Conservation (phyloP, 176 grass and related monocot species). For the Neostapfia colusana region DNA sequence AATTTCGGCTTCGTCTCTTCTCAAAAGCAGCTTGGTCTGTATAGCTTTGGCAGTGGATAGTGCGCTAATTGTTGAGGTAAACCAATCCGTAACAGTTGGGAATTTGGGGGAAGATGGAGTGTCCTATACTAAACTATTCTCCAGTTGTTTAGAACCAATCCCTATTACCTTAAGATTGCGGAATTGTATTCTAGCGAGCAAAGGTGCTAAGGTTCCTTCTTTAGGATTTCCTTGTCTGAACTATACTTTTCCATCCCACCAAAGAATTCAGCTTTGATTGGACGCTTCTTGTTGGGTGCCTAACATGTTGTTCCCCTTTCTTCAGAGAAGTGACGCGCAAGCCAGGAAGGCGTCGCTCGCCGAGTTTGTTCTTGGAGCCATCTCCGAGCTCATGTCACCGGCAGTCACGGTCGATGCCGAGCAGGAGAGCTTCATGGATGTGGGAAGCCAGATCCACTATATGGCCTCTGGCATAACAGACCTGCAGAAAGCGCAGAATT, state of each 20-base stretch:
- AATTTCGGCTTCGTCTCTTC: too few relatives aligned
- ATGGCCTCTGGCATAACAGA: slow-evolving; percentile 29
- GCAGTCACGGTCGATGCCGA: slow-evolving; percentile 29
- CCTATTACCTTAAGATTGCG: slow-evolving; percentile 19
- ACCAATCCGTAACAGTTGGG: background rate
- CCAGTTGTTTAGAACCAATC: slow-evolving; percentile 14
- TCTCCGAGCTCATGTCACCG: slow-evolving; percentile 61
- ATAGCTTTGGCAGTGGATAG: too few relatives aligned
- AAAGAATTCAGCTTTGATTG: background rate
- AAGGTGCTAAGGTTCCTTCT: slow-evolving; percentile 31
- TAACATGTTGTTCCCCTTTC: slow-evolving; percentile 1
- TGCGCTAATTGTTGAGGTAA: slow-evolving; percentile 7
- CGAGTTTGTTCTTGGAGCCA: slow-evolving; percentile 43
- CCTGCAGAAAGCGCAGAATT: slow-evolving; percentile 37
- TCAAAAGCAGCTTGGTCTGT: too few relatives aligned
- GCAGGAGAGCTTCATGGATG: slow-evolving; percentile 59
- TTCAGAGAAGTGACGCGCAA: slow-evolving; percentile 50
- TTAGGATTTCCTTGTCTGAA: slow-evolving; percentile 34
- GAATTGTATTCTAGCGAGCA: slow-evolving; percentile 37
- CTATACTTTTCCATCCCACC: slow-evolving; percentile 17
- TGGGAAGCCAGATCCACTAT: slow-evolving; percentile 52
- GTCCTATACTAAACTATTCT: background rate
- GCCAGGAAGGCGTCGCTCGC: slow-evolving; percentile 45
- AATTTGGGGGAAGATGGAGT: slow-evolving; percentile 10
- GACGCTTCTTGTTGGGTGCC: slow-evolving; percentile 19